Conservation (phyloP, 805 yeast species). For the Spathaspora hagerdaliae region DNA sequence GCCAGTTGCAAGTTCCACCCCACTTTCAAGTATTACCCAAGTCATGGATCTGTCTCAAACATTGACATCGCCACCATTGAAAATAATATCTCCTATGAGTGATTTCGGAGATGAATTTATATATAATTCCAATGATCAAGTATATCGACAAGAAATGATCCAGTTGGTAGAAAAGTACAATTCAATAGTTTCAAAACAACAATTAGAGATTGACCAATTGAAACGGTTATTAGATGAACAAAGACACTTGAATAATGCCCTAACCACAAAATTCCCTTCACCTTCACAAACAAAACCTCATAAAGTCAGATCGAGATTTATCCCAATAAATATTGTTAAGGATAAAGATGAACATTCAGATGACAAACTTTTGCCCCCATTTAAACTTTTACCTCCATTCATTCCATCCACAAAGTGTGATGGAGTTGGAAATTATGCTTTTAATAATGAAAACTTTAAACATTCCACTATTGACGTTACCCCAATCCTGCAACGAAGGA, state of each 20-base stretch:
- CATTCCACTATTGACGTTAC: no score
- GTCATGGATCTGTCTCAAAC: no score
- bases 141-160: slow-evolving; percentile 14
- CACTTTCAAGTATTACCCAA: no score
- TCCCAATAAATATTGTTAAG: slow-evolving; percentile 13
- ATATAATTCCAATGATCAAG: not conserved
- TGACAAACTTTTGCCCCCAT: not conserved
- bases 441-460: no score
- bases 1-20: no score
- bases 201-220: slow-evolving; percentile 20
- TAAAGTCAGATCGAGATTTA: slow-evolving; percentile 12
- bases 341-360: not conserved
- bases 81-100: no score
- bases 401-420: no score
- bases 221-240: slow-evolving; percentile 20
- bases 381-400: not conserved
- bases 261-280: slow-evolving; percentile 5
- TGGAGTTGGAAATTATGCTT: no score
- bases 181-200: slow-evolving; percentile 18
- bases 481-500: no score
- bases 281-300: slow-evolving; percentile 5
- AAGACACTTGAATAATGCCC: slow-evolving; percentile 13
- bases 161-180: slow-evolving; percentile 19
- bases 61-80: no score
- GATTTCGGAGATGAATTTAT: no score